phyloP scores from a whole-genome alignment of 2,329 filamentous ascomycete genomes.

The Scopulariopsis brevicaulis region DNA sequence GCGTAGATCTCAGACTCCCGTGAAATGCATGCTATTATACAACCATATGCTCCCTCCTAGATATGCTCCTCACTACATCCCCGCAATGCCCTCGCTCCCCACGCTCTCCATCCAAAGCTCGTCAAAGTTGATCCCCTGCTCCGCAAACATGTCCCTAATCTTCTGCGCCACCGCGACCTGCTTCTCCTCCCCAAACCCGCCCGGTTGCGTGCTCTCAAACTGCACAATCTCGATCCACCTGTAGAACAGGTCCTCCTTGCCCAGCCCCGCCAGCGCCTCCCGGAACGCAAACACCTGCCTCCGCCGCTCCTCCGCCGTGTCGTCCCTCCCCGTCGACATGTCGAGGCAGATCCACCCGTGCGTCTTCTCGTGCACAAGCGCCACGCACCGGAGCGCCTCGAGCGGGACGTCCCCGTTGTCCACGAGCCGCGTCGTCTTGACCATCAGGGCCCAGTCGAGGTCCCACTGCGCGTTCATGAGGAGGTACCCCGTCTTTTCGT shows the following conservation, averaged over 20 bases:
- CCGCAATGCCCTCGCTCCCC: constrained; percentile 15
- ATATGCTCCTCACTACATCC: constrained; percentile 1
- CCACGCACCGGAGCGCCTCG: constrained; percentile 59
- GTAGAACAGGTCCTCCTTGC: constrained; percentile 84
- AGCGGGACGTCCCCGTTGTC: constrained; percentile 48
- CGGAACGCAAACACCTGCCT: constrained; percentile 73
- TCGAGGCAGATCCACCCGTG: constrained; percentile 54
- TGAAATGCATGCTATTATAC: not conserved
- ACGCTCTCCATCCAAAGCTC: constrained; percentile 61
- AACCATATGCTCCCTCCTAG: not conserved
- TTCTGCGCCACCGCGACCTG: constrained; percentile 63
- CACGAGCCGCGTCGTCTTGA: constrained; percentile 58
- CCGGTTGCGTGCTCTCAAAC: constrained; percentile 69
- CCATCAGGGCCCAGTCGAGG: constrained; percentile 75
- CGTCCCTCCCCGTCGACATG: constrained; percentile 43
- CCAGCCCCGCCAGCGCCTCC: constrained; percentile 60
- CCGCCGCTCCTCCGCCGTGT: constrained; percentile 40
- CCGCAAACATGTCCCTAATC: constrained; percentile 64
- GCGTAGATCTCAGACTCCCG: not conserved
- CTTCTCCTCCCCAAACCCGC: constrained; percentile 64
- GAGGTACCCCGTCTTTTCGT: constrained; percentile 76
- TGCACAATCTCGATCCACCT: constrained; percentile 89
- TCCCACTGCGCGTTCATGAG: constrained; percentile 81
- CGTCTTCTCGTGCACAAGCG: constrained; percentile 54
- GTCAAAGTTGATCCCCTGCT: constrained; percentile 72